Base-by-base conservation (phyloP, 331 rosid species). In the Pyrus hybrid region DNA sequence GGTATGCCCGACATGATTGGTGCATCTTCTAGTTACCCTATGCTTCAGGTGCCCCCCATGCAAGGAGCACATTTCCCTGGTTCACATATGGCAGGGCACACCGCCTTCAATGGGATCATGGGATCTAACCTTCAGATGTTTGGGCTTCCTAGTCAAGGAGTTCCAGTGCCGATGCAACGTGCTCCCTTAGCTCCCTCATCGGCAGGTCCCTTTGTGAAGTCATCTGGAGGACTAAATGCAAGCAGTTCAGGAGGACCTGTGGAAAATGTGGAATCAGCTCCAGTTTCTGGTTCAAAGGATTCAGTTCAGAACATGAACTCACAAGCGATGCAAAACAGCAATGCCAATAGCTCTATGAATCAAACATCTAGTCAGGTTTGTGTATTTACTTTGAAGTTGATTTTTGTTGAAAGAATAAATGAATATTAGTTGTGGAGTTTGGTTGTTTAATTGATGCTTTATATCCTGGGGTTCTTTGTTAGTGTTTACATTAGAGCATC, bases 1-100 rank as follows among this genome's bases (percentile, higher is more conserved):
- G 91, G 86, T 62, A 79, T 91, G 77, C 88, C 96, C 21, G 93
- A 90, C 76, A 84, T 90, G 88, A 88, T 80, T 79, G 87, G 89
- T 47, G 89, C 82, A 51, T 49, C 97, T 45, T 83, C 88, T 30
- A 84, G 88, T 67, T 87, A 82, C 75, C 92, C 96, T 71, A 87
- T 87, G 93, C 76, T 84, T 81, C 97, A 85, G 73, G 76, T 86
- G 80, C 93, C 97, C 47, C 88, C 89, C 56, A 47, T 91, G 87
- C 97, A 86, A 78, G 93, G 90, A 79, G 79, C 86, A 76, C 90
- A 87, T 79, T 79, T 86, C 63, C 88, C 90, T 11, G 76, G 74
- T 77, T 72, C 83, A 28, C 90, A 86, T 30, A 69, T 88, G 56
- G 45, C 86, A 54, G 96, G 91, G 77, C 87, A 82, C 65, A 8